Evolutionary conservation across 1,139 yeast species (phyloP).

Genomic region (Protomyces inouyei): DNA sequence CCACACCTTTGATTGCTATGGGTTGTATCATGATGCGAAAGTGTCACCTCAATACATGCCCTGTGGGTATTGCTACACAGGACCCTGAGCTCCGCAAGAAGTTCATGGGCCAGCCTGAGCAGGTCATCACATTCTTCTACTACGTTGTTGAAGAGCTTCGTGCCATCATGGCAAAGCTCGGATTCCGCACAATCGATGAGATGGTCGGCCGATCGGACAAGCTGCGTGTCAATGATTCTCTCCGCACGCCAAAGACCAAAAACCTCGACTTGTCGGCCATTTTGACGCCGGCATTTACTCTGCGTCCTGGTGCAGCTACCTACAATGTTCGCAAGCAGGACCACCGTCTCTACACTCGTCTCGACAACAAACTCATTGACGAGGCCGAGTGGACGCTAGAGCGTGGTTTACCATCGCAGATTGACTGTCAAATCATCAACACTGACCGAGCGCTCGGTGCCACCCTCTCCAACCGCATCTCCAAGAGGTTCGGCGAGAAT

Average conservation of each 20-base stretch:
- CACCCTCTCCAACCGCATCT: constrained; percentile 86
- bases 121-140: constrained; percentile 94
- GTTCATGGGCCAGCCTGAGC: constrained; percentile 96
- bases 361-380: constrained; percentile 92
- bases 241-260: constrained; percentile 82
- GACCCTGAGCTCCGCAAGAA: constrained; percentile 90
- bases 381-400: constrained; percentile 92
- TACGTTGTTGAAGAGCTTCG: constrained; percentile 90
- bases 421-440: constrained; percentile 86
- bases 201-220: constrained; percentile 97
- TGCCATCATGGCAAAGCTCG: constrained; percentile 86
- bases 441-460: constrained; percentile 96
- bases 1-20: constrained; percentile 94
- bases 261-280: constrained; percentile 88
- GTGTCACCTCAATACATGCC: constrained; percentile 90
- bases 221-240: constrained; percentile 75
- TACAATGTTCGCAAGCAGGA: constrained; percentile 91
- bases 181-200: constrained; percentile 92
- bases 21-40: constrained; percentile 95
- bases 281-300: constrained; percentile 91
- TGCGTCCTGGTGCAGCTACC: constrained; percentile 97
- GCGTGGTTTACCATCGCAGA: constrained; percentile 88
- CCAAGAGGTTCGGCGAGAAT: constrained; percentile 85
- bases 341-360: constrained; percentile 83
- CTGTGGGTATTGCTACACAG: constrained; percentile 98